phyloP scores from a whole-genome alignment of 1,284 basidiomycete genomes.

The Ganoderma sinense region DNA sequence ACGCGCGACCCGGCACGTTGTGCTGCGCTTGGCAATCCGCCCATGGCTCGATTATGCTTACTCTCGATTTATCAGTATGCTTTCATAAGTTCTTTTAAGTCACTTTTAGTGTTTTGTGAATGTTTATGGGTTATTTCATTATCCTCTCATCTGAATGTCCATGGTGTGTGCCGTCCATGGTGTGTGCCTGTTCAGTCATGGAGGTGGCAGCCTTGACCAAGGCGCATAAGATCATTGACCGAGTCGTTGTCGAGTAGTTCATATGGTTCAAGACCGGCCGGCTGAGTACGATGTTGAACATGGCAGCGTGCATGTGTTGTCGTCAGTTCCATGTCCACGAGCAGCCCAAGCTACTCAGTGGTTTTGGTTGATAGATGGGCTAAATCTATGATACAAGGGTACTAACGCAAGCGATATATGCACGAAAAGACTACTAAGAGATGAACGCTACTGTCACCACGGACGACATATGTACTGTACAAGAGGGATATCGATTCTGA shows the following conservation, averaged over 20 bases:
- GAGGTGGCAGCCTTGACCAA: background rate
- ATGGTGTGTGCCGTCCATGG: background rate
- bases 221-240: background rate
- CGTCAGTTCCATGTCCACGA: no score
- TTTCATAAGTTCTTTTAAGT: background rate
- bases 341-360: background rate
- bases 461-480: background rate
- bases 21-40: background rate
- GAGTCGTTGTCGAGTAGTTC: background rate
- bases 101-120: slow-evolving; percentile 2
- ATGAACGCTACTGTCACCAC: background rate
- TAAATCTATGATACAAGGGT: background rate
- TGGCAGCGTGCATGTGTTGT: no score
- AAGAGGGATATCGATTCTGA: background rate
- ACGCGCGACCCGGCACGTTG: background rate
- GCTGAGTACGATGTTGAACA: background rate
- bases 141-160: background rate
- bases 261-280: background rate
- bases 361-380: background rate
- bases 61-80: slow-evolving; percentile 3
- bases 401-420: background rate
- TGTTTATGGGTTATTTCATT: slow-evolving; percentile 7
- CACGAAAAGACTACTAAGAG: background rate
- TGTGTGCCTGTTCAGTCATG: background rate
- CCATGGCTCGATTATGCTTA: slow-evolving; percentile 19